Base-by-base conservation (phyloP, 345 rosid species). In the Boechera stricta region DNA sequence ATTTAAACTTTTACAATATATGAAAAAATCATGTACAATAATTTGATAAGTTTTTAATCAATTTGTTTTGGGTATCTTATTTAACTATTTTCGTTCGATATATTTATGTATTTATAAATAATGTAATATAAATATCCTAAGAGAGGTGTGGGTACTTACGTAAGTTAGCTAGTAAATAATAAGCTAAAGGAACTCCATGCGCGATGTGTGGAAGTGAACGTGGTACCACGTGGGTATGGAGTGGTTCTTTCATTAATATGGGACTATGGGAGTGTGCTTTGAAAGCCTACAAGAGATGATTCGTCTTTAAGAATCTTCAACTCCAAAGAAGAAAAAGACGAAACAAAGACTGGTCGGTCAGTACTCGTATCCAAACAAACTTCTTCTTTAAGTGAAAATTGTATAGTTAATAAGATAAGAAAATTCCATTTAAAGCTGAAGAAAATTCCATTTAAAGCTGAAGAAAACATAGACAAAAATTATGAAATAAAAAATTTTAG, bases 211-310 rank as follows among this genome's bases (percentile, higher is more conserved):
- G 64, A 33, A 54, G 24, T 62, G 65, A 54, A 57, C 71, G 80
- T 77, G 80, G 58, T 12, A 70, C 71, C 75, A 77, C 75, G 71
- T 70, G 71, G 75, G 52, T 69, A 24, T 62, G 51, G 38, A 31
- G 64, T 69, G 41, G 65, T 15, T 66, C 10, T 10, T 39, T 44
- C 65, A n/a, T 32, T 11, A 28, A 24, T 10, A 69, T 16, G 56
- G 57, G 31, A 26, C 57, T 62, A 42, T 12, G 21, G 1, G 35
- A 39, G 53, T 41, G 56, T 41, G 79, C 13, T 75, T 49, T 24
- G 29, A 8, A 10, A 52, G 31, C 29, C 29, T 51, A 7, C 44
- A 38, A 39, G 32, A 42, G 44, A 7, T 24, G 16, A 44, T 58
- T 74, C 26, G 10, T 59, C 41, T 39, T 41, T 15, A 18, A 3